Conservation (phyloP, 108 stramenopile genomes). For the Mediolabrus comicus region DNA sequence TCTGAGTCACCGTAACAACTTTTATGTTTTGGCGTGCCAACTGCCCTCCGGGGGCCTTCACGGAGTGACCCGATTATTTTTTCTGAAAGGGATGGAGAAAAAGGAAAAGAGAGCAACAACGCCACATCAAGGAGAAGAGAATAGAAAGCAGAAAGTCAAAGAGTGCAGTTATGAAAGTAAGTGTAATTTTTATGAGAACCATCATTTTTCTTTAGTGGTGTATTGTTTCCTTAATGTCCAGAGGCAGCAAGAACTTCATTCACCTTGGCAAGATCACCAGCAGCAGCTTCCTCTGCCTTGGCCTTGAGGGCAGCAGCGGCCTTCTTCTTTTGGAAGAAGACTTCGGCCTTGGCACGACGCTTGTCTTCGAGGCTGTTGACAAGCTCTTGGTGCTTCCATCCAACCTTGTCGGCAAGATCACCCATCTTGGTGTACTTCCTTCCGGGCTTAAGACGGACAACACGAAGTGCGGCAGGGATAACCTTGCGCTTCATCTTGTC, state of each 20-base stretch:
- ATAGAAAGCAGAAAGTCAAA: no score
- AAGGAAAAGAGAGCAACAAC: no score
- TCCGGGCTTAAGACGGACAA: constrained; percentile 88
- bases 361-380: constrained; percentile 89
- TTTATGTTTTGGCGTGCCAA: no score
- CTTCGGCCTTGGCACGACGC: constrained; percentile 92
- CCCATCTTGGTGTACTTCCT: constrained; percentile 95
- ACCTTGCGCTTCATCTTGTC: constrained; percentile 99
- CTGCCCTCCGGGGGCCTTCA: no score
- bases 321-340: constrained; percentile 96
- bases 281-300: constrained; percentile 79
- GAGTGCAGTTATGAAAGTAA: constrained; percentile 2
- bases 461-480: constrained; percentile 96
- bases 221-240: constrained; percentile 71
- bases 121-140: no score
- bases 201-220: constrained; percentile 19
- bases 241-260: constrained; percentile 80
- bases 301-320: constrained; percentile 61
- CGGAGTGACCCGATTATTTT: no score
- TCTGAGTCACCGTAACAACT: no score
- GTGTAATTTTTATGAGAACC: background rate
- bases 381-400: constrained; percentile 98
- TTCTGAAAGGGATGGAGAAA: no score
- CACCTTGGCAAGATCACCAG: constrained; percentile 81
- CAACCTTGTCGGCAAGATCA: constrained; percentile 89